Conservation (phyloP, 2,329 filamentous ascomycete species). For the Epichloe sibirici region DNA sequence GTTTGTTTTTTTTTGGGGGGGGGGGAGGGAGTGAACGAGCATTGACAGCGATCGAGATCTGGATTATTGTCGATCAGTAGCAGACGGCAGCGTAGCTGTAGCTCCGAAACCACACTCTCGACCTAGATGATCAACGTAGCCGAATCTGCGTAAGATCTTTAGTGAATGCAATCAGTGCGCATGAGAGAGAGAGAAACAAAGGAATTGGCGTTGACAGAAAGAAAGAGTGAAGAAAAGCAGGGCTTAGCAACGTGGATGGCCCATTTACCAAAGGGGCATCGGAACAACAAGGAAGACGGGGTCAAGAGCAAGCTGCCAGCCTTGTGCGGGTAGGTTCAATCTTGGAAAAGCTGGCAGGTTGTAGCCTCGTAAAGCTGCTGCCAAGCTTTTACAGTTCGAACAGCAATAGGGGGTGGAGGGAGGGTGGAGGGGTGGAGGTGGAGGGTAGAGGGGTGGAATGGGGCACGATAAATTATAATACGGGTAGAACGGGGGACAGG, state of each 20-base stretch:
- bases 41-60: background rate
- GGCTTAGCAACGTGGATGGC: background rate
- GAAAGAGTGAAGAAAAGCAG: background rate
- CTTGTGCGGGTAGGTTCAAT: background rate
- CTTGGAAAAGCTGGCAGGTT: background rate
- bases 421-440: background rate
- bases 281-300: background rate
- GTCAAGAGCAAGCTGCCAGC: background rate
- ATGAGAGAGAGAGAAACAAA: background rate
- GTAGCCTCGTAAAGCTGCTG: conserved; percentile 1
- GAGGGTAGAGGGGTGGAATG: background rate
- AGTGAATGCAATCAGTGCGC: background rate
- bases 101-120: background rate
- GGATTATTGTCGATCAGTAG: background rate
- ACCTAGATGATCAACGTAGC: background rate
- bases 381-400: background rate
- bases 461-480: background rate
- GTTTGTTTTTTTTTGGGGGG: background rate
- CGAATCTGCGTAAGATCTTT: background rate
- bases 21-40: background rate
- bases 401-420: background rate
- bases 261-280: background rate
- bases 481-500: too few relatives aligned
- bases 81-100: background rate
- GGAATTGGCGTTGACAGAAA: background rate